A percentile compares a stretch with the other conserved stretches of the same genome.
phyloP scores from a whole-genome alignment of 192 early-diverging fungal genomes.

The Backusella circina region DNA sequence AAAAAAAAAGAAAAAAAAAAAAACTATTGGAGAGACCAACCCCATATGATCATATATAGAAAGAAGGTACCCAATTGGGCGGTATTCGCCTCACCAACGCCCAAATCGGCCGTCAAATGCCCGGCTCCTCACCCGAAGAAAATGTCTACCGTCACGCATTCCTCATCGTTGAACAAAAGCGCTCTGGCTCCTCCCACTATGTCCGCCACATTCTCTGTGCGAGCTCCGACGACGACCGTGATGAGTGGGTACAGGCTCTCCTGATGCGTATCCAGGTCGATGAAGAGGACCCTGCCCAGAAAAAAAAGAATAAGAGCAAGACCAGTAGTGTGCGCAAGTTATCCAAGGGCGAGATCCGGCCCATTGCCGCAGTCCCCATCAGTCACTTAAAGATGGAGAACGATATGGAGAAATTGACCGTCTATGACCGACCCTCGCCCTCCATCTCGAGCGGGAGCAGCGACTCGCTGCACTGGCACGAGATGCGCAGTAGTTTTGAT shows the following conservation, averaged over 20 bases:
- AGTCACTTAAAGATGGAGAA: slow-evolving; percentile 21
- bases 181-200: slow-evolving; percentile 32
- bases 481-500: slow-evolving; percentile 18
- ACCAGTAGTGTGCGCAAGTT: slow-evolving; percentile 17
- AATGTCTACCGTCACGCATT: slow-evolving; percentile 79
- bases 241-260: slow-evolving; percentile 86
- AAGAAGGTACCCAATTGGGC: slow-evolving; percentile 67
- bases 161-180: slow-evolving; percentile 76
- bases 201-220: slow-evolving; percentile 82
- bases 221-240: slow-evolving; percentile 86
- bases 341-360: slow-evolving; percentile 26
- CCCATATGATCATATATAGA: no score
- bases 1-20: not conserved
- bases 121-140: slow-evolving; percentile 18
- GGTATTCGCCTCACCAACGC: slow-evolving; percentile 76
- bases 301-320: slow-evolving; percentile 5
- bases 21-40: no score
- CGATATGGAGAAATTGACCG: slow-evolving; percentile 17
- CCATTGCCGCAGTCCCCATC: slow-evolving; percentile 24
- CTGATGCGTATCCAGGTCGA: slow-evolving; percentile 33
- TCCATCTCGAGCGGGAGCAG: slow-evolving; percentile 12
- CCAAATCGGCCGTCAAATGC: slow-evolving; percentile 62
- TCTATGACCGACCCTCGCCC: not conserved
- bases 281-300: not conserved
- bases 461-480: not conserved